These are phyloP conservation scores for Hortaea werneckii DNA, from an alignment of 2,329 filamentous ascomycete species.

Conservation along the genomic window DNA sequence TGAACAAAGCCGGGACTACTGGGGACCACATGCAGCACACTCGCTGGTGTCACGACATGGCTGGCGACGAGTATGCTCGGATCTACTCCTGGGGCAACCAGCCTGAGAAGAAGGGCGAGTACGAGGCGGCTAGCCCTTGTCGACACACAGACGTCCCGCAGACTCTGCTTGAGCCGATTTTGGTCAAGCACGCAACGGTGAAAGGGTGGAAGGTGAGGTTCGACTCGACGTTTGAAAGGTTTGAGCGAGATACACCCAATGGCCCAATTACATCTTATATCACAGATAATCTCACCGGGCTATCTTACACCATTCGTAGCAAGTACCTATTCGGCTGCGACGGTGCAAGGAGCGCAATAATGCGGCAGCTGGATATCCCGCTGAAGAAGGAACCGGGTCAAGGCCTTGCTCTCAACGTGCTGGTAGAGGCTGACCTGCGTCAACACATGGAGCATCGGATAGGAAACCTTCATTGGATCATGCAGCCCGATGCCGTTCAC, in stretches of 20 bases:
- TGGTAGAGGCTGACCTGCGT: conserved; percentile 41
- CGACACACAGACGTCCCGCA: conserved; percentile 34
- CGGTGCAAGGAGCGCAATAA: conserved; percentile 39
- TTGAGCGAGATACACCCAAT: conserved; percentile 12
- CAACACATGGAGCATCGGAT: conserved; percentile 40
- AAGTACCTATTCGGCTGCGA: conserved; percentile 53
- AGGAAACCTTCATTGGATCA: conserved; percentile 52
- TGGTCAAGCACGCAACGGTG: conserved; percentile 28
- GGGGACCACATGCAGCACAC: conserved; percentile 31
- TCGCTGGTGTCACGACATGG: conserved; percentile 35
- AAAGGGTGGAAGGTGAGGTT: conserved; percentile 33
- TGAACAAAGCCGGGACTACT: conserved; percentile 22
- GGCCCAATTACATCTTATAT: conserved; percentile 27
- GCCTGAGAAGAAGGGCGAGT: conserved; percentile 30
- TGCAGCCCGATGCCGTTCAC: conserved; percentile 42
- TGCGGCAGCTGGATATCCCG: conserved; percentile 38
- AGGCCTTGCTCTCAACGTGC: conserved; percentile 41
- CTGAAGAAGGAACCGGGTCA: conserved; percentile 34
- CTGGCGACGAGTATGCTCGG: conserved; percentile 35
- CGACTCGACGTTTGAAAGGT: conserved; percentile 27
- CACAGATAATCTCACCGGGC: conserved; percentile 25
- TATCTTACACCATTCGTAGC: conserved; percentile 39
- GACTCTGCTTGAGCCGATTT: conserved; percentile 34
- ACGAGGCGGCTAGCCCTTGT: conserved; percentile 33
- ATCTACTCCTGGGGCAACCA: conserved; percentile 36